Conservation (phyloP, 2,329 filamentous ascomycete species). For the Trichoderma semiorbis region DNA sequence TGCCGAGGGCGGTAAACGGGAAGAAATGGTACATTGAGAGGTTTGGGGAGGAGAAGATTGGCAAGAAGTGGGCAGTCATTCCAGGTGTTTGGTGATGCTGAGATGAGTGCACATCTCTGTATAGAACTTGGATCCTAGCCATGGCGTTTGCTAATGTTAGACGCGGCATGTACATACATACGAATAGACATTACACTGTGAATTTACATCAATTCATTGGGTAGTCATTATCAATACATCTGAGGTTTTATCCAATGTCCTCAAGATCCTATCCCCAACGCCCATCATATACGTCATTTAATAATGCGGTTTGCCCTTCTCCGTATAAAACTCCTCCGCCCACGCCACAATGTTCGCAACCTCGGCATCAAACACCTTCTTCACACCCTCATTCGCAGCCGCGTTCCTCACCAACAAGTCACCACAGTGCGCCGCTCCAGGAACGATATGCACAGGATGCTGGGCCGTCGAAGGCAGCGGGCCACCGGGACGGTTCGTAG, state of each 20-base stretch:
- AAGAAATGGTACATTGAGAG: slow-evolving; percentile 81
- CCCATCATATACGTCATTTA: not conserved
- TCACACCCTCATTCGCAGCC: slow-evolving; percentile 34
- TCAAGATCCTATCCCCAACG: not conserved
- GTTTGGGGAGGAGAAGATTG: slow-evolving; percentile 82
- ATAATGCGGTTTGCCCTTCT: slow-evolving; percentile 4
- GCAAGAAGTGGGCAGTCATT: slow-evolving; percentile 68
- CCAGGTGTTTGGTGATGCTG: slow-evolving; percentile 45
- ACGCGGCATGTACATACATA: not conserved
- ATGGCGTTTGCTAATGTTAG: not conserved
- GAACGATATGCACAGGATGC: slow-evolving; percentile 51
- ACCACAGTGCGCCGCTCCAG: slow-evolving; percentile 53
- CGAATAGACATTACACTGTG: not conserved
- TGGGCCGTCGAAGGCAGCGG: slow-evolving; percentile 45
- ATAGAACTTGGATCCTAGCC: not conserved
- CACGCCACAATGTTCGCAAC: slow-evolving; percentile 50
- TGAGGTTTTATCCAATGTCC: not conserved
- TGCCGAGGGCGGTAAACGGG: slow-evolving; percentile 78
- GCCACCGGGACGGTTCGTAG: slow-evolving; percentile 51
- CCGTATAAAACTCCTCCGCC: slow-evolving; percentile 47
- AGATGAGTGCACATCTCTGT: not conserved
- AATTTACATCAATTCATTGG: not conserved
- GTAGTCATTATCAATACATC: not conserved
- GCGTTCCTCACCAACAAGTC: slow-evolving; percentile 49
- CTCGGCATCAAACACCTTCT: slow-evolving; percentile 35